Conservation (phyloP, 176 grass and related monocot genomes). For the Cocos nucifera region DNA sequence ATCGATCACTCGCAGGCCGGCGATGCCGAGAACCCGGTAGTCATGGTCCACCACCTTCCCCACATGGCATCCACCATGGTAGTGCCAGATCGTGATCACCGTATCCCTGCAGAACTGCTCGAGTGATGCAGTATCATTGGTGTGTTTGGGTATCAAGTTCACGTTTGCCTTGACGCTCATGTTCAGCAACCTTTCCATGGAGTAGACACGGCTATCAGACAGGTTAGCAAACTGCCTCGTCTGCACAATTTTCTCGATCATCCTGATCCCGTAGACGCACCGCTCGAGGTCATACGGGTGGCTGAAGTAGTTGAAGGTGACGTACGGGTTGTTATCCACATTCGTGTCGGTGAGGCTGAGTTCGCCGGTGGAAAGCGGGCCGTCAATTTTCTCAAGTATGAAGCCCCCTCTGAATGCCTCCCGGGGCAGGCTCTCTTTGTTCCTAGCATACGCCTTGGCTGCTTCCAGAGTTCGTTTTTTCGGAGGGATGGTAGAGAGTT, state of each 20-base stretch:
- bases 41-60: conserved; percentile 67
- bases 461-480: conserved; percentile 54
- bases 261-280: conserved; percentile 32
- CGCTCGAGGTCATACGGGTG: conserved; percentile 30
- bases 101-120: conserved; percentile 90
- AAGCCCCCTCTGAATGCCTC: conserved; percentile 25
- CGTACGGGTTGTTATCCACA: conserved; percentile 15
- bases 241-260: conserved; percentile 44
- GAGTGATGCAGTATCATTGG: conserved; percentile 59
- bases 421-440: conserved; percentile 46
- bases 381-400: conserved; percentile 19
- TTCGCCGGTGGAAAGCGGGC: conserved; percentile 6
- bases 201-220: conserved; percentile 20
- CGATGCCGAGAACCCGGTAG: conserved; percentile 42
- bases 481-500: conserved; percentile 62
- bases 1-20: conserved; percentile 51
- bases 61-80: conserved; percentile 76
- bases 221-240: conserved; percentile 57
- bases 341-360: conserved; percentile 11
- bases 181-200: conserved; percentile 67
- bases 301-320: conserved; percentile 25
- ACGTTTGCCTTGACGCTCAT: conserved; percentile 69
- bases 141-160: conserved; percentile 80
- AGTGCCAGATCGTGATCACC: conserved; percentile 87
- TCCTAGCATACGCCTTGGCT: conserved; percentile 38